These are phyloP conservation scores for Senna siamea DNA, from an alignment of 306 rosid genomes.

Conservation along the genomic window DNA sequence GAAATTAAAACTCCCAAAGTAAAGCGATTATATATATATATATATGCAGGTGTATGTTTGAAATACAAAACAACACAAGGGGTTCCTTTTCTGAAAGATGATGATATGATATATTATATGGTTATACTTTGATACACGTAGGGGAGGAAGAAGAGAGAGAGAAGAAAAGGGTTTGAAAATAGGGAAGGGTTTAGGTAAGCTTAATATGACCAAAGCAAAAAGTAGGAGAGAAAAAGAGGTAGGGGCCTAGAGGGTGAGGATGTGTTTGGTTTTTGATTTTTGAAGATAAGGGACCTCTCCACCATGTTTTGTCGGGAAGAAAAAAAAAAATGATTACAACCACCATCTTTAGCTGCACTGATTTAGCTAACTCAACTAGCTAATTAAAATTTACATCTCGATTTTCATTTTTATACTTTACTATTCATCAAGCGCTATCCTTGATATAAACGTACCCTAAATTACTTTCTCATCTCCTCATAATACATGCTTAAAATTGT, in stretches of 20 bases:
- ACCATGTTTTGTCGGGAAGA: slow-evolving; percentile 66
- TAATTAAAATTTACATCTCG: no score
- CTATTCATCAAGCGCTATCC: no score
- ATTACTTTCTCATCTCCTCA: no score
- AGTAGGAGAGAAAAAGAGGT: neutral
- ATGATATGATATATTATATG: neutral
- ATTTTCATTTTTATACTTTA: no score
- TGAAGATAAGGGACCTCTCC: slow-evolving; percentile 54
- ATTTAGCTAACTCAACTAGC: slow-evolving; percentile 22
- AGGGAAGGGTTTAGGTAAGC: slow-evolving; percentile 49
- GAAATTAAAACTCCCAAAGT: neutral
- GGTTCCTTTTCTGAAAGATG: slow-evolving; percentile 6
- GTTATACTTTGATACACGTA: slow-evolving; percentile 10
- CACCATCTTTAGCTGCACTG: slow-evolving; percentile 36
- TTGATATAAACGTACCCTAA: no score
- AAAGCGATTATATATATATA: neutral
- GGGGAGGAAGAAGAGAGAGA: slow-evolving; percentile 14
- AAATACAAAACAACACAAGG: slow-evolving; percentile 25
- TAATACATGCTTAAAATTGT: no score
- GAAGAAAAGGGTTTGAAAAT: slow-evolving; percentile 35
- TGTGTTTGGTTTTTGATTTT: slow-evolving; percentile 37
- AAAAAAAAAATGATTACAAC: slow-evolving; percentile 36
- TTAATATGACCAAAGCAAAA: slow-evolving; percentile 45
- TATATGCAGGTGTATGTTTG: slow-evolving; percentile 4
- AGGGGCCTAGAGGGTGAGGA: slow-evolving; percentile 23